Percentiles rank a stretch among this genome's conserved stretches.
phyloP scores from a whole-genome alignment of 1,284 basidiomycete species.

The Microbotryum saponariae region DNA sequence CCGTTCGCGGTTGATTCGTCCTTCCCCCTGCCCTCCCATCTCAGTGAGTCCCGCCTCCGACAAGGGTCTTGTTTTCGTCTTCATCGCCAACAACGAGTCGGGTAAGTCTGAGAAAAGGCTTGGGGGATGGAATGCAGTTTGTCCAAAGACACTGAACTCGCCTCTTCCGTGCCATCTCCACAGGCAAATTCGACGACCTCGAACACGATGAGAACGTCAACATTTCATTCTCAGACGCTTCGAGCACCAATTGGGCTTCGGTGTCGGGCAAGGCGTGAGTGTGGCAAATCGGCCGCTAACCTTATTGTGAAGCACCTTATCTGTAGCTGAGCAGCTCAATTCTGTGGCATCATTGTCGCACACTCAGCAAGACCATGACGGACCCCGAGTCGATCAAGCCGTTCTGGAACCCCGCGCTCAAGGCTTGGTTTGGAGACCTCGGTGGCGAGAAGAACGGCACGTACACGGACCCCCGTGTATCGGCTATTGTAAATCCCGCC shows the following conservation, averaged over 20 bases:
- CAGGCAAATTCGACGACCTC: slow-evolving; percentile 31
- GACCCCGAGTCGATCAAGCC: slow-evolving; percentile 15
- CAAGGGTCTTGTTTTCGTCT: slow-evolving; percentile 48
- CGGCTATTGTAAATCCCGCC: slow-evolving; percentile 48
- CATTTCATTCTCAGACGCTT: slow-evolving; percentile 64
- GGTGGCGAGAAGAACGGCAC: slow-evolving; percentile 77
- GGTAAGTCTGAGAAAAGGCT: background rate
- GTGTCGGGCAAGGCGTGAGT: slow-evolving; percentile 67
- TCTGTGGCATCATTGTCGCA: no score
- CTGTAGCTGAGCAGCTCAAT: no score
- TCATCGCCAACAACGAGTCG: slow-evolving; percentile 68
- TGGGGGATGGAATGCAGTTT: background rate
- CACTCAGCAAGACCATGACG: no score
- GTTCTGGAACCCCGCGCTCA: slow-evolving; percentile 18
- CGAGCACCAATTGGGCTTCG: slow-evolving; percentile 74
- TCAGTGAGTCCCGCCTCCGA: slow-evolving; percentile 15
- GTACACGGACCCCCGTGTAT: slow-evolving; percentile 68
- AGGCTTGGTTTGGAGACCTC: slow-evolving; percentile 66
- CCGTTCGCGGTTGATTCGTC: background rate
- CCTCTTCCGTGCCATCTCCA: background rate
- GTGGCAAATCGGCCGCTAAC: slow-evolving; percentile 43
- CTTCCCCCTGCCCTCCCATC: background rate
- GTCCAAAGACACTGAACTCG: no score
- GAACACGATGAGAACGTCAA: slow-evolving; percentile 28
- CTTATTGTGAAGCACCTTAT: no score